A percentile compares a stretch with the other conserved stretches of the same genome.
Evolutionary conservation across 179 eudicot genomes (phyloP).

Genomic region (Corrigiola litoralis): DNA sequence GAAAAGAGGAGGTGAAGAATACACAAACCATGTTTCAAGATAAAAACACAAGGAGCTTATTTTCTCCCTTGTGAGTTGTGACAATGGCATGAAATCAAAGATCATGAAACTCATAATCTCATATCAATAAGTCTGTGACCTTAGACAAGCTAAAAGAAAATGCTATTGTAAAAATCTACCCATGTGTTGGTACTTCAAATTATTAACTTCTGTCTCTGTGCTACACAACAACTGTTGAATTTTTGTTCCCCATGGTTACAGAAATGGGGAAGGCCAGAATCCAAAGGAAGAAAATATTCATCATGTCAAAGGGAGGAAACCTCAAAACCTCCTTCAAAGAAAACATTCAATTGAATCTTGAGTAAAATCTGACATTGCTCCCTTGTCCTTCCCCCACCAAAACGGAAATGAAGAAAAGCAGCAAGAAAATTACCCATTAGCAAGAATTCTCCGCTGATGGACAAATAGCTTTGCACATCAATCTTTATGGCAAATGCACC

Average conservation of each 20-base stretch:
- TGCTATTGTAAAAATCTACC: conserved; percentile 34
- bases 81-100: conserved; percentile 36
- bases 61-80: conserved; percentile 29
- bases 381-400: conserved; percentile 22
- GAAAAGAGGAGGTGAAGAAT: conserved; percentile 11
- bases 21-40: conserved; percentile 29
- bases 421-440: conserved; percentile 45
- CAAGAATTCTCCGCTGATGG: conserved; percentile 43
- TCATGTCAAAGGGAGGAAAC: conserved; percentile 26
- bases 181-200: conserved; percentile 37
- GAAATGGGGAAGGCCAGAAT: conserved; percentile 24
- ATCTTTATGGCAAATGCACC: conserved; percentile 9
- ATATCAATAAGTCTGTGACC: conserved; percentile 28
- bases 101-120: conserved; percentile 33
- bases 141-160: conserved; percentile 29
- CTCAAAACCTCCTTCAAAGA: conserved; percentile 34
- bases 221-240: conserved; percentile 27
- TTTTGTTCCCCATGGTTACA: conserved; percentile 30
- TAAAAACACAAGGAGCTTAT: conserved; percentile 21
- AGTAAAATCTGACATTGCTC: conserved; percentile 39
- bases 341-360: conserved; percentile 45
- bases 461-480: conserved; percentile 21
- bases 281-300: conserved; percentile 25
- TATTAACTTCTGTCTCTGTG: conserved; percentile 53
- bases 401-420: conserved; percentile 18